A percentile compares a stretch with the other conserved stretches of the same genome.
Conservation (phyloP, 2,329 filamentous ascomycete genomes). For the Aureobasidium sp. region DNA sequence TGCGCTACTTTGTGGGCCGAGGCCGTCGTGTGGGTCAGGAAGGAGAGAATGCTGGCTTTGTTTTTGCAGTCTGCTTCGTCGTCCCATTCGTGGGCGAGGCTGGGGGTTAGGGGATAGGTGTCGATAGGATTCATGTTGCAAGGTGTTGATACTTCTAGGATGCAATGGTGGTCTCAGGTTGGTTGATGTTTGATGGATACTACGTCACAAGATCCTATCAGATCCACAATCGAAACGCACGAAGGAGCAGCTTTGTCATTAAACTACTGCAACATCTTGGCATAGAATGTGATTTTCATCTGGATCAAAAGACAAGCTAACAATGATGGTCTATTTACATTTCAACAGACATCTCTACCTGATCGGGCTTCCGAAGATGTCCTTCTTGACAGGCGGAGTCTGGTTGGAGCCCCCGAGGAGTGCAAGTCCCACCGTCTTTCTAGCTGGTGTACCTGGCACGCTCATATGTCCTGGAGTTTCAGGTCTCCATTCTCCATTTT, state of each 20-base stretch:
- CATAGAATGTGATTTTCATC: not conserved
- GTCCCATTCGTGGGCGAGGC: not conserved
- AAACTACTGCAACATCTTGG: not conserved
- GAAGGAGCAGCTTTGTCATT: not conserved
- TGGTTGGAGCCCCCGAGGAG: conserved; percentile 15
- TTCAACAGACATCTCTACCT: conserved; percentile 15
- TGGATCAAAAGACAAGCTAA: not conserved
- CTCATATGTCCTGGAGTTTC: conserved; percentile 20
- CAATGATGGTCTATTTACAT: not conserved
- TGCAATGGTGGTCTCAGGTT: not conserved
- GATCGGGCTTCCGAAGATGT: conserved; percentile 27
- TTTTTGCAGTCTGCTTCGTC: not conserved
- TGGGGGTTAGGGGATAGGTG: not conserved
- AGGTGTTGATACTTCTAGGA: not conserved
- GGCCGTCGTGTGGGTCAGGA: not conserved
- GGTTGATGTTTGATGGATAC: not conserved
- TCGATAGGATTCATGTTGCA: not conserved
- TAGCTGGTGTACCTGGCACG: conserved; percentile 26
- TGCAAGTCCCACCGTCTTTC: conserved; percentile 14
- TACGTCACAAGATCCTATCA: not conserved
- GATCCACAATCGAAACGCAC: not conserved
- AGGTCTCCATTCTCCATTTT: conserved; percentile 16
- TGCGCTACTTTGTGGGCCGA: not conserved
- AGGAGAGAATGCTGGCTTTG: not conserved
- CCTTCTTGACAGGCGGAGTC: conserved; percentile 19